These are phyloP conservation scores for Phytophthora multivora DNA, from an alignment of 352 stramenopile genomes.

Conservation along the genomic window DNA sequence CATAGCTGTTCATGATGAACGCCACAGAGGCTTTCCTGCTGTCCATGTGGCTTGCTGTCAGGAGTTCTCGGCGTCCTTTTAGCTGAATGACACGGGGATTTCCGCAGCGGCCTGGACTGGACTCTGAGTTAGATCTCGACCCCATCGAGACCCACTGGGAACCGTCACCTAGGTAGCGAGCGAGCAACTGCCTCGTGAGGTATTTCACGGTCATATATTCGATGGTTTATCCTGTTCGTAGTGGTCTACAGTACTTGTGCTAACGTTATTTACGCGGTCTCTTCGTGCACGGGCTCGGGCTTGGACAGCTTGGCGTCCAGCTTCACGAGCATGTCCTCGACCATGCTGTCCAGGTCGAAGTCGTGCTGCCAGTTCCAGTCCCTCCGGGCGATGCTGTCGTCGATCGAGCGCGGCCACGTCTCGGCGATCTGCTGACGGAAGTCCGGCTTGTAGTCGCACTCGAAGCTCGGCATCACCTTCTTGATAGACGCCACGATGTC, in stretches of 20 bases:
- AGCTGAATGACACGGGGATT: constrained; percentile 2
- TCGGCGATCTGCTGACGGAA: constrained; percentile 92
- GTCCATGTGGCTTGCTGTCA: constrained; percentile 7
- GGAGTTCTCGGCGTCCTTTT: constrained; percentile 6
- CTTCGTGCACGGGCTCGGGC: constrained; percentile 15
- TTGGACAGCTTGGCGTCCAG: constrained; percentile 75
- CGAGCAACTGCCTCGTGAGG: background rate
- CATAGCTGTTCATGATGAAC: constrained; percentile 28
- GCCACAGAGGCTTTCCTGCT: constrained; percentile 23
- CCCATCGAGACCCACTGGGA: background rate
- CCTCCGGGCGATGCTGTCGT: constrained; percentile 79
- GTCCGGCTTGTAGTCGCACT: constrained; percentile 89
- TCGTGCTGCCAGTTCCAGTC: constrained; percentile 92
- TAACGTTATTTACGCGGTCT: constrained; percentile 19
- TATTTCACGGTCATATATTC: constrained; percentile 28
- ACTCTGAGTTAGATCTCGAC: constrained; percentile 8
- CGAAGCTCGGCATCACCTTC: constrained; percentile 87
- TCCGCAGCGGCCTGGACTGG: background rate
- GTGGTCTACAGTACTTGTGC: background rate
- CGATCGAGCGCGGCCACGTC: constrained; percentile 89
- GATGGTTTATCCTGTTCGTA: constrained; percentile 14
- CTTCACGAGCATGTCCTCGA: constrained; percentile 90
- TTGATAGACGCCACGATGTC: constrained; percentile 86
- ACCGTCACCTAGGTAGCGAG: constrained; percentile 18
- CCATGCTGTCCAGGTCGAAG: constrained; percentile 90